Evolutionary conservation across 495 filamentous ascomycete genomes (phyloP), one percentile per base, ranked within the genome.

Genomic region (Hypomontagnella monticulosa): DNA sequence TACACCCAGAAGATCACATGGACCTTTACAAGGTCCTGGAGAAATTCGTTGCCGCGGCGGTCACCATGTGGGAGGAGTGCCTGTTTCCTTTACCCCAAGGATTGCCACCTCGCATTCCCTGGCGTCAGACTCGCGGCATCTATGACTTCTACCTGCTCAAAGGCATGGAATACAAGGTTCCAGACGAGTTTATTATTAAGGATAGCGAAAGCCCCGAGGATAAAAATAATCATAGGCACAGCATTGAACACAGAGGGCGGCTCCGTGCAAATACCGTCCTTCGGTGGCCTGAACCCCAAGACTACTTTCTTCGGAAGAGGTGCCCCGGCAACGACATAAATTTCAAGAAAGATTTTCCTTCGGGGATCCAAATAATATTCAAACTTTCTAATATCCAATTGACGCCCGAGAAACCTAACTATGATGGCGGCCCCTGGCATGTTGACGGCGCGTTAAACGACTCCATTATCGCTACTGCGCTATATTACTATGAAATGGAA

Each of bases 331-430:
- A 10, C 4, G 38, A 33, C 10, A 53, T 41, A 10, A 40, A 66
- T n/a, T 54, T 70, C 7, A 52, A 34, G 23, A n/a, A 2, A 18
- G 47, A 48, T 4, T 67, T 63, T 19, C 57, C 67, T 8, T 33
- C 37, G 9, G 80, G 79, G 0, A 63, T 90, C 0, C 88, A 90
- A 61, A 76, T 90, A 4, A 87, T 90, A 42, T 81, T 89, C 49
- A 89, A 89, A 62, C 68, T 90, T 2, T 81, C 82, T 4, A 85
- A 83, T 58, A 89, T 90, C 55, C 72, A 87, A 19, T 73, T 90
- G 3, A 84, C 80, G 0, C 87, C 88, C 0, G 83, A 84, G 42
- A 81, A 83, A 14, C 83, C 85, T 0, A 44, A 36, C 0, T 76
- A 74, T 58, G 53, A 30, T 0, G 75, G 78, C 48, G 75, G 76